Conservation (phyloP, 192 early-diverging fungal species). For the Coemansia sp. region DNA sequence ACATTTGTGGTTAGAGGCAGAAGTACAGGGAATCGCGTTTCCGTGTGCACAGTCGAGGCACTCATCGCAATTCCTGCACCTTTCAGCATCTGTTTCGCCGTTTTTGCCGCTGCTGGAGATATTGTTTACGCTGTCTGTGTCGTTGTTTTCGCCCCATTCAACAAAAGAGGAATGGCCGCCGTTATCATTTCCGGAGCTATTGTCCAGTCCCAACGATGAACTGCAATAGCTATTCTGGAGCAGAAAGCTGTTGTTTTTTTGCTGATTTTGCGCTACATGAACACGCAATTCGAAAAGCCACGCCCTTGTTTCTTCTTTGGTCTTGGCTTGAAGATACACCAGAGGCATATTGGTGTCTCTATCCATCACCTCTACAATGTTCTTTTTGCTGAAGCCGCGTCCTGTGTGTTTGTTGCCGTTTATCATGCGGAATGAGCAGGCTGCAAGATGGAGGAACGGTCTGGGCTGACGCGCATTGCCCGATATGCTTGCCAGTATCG, state of each 20-base stretch:
- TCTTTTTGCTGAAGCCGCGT: constrained; percentile 4
- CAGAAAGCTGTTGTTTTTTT: neutral
- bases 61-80: neutral
- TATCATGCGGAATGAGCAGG: constrained; percentile 12
- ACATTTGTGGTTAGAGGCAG: neutral
- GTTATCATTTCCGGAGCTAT: neutral
- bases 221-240: neutral
- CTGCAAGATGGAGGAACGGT: constrained; percentile 1
- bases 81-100: neutral
- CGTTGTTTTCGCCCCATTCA: neutral
- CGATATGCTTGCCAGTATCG: constrained; percentile 7
- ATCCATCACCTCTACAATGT: constrained; percentile 23
- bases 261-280: neutral
- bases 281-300: constrained; percentile 34
- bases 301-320: constrained; percentile 28
- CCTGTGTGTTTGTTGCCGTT: constrained; percentile 10
- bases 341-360: neutral
- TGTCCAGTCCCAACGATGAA: neutral
- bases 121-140: neutral
- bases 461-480: neutral
- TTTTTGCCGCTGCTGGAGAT: no score
- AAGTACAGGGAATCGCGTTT: neutral
- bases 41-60: neutral
- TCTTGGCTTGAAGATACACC: constrained; percentile 24
- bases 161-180: neutral